Evolutionary conservation across 2,329 filamentous ascomycete genomes (phyloP), one percentile per base, ranked within the genome.

Genomic region (Huntiella decipiens): DNA sequence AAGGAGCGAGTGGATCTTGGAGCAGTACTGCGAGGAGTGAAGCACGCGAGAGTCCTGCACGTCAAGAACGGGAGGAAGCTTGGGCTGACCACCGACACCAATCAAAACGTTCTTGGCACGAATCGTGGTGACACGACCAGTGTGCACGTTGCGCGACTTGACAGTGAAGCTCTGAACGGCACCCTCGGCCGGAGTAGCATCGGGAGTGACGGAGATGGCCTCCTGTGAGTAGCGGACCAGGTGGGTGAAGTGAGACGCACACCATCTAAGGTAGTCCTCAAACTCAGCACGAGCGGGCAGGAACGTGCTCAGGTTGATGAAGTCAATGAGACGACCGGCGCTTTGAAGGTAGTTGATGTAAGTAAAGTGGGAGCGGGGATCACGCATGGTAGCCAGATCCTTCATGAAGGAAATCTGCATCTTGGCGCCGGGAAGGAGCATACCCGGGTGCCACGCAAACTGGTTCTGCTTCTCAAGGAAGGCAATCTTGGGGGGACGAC

Each of bases 401-500:
- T 96, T 96, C 65, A 96, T 73, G 66, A 94, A 96, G 7, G 84
- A 92, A 54, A 96, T 96, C 60, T 96, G 88, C 88, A 96, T 96
- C 64, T 82, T 86, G 44, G 87, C 83, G 4, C 86, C 87, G 0
- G 86, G 84, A 3, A 96, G 73, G 49, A 95, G 75, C 88, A 96
- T 96, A 50, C 88, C 88, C 0, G 85, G 78, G 61, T 96, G 88
- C 88, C 88, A 96, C 49, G 82, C 76, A 57, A 96, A 96, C 41
- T 70, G 65, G 31, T 67, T 57, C 62, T 96, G 88, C 60, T 82
- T 81, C 66, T 96, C 88, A 17, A 96, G 63, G 62, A 95, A 96
- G 38, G 83, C 71, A 3, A 93, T 77, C 58, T 82, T 85, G 41
- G 84, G 82, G 48, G 67, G 61, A 56, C 54, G 40, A 28, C 38